These are phyloP conservation scores for Neonectria magnoliae DNA, from an alignment of 2,329 filamentous ascomycete genomes.

Conservation along the genomic window DNA sequence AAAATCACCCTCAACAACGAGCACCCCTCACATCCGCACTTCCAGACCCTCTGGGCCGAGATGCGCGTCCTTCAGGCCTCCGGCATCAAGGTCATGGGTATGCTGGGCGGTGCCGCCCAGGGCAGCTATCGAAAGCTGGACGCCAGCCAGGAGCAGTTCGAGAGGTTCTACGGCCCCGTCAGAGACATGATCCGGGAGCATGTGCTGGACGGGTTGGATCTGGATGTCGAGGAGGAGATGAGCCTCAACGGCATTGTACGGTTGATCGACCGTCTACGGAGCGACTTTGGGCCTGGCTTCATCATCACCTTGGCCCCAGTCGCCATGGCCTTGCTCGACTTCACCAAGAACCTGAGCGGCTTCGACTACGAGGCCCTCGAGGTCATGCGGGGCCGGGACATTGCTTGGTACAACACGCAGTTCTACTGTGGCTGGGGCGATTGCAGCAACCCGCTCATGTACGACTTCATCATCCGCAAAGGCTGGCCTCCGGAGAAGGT, in stretches of 20 bases:
- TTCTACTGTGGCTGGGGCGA: slow-evolving; percentile 93
- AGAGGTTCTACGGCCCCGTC: slow-evolving; percentile 77
- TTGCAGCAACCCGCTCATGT: slow-evolving; percentile 57
- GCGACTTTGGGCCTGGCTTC: slow-evolving; percentile 76
- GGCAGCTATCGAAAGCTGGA: slow-evolving; percentile 74
- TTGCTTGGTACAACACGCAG: slow-evolving; percentile 90
- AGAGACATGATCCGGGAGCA: slow-evolving; percentile 70
- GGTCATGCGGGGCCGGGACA: slow-evolving; percentile 68
- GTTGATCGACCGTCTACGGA: slow-evolving; percentile 72
- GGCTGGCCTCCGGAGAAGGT: slow-evolving; percentile 80
- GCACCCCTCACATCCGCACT: slow-evolving; percentile 72
- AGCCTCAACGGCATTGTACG: slow-evolving; percentile 72
- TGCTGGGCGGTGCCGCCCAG: slow-evolving; percentile 86
- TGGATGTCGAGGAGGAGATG: slow-evolving; percentile 84
- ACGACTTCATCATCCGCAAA: slow-evolving; percentile 61
- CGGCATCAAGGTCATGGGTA: slow-evolving; percentile 83
- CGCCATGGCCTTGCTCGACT: slow-evolving; percentile 72
- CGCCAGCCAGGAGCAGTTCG: slow-evolving; percentile 68
- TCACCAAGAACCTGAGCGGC: slow-evolving; percentile 73
- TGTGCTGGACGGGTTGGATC: slow-evolving; percentile 75
- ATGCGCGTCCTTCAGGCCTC: slow-evolving; percentile 74
- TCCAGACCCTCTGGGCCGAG: slow-evolving; percentile 81
- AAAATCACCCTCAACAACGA: slow-evolving; percentile 85
- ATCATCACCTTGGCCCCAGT: slow-evolving; percentile 86
- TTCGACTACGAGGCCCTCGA: slow-evolving; percentile 85